Conservation (phyloP, 495 filamentous ascomycete species). For the Neurospora discreta region DNA sequence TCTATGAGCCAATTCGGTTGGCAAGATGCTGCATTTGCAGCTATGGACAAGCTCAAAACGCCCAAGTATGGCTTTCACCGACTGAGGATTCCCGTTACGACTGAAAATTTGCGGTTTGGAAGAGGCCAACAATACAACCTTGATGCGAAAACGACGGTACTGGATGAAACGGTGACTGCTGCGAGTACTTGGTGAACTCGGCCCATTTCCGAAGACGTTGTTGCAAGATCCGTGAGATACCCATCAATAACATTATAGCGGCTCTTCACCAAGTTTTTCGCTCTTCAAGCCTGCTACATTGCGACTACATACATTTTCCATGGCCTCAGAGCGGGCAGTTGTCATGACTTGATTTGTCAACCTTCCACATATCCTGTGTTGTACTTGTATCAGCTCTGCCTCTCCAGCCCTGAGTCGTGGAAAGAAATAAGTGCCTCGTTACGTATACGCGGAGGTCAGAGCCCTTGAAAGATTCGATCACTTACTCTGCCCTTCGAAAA, state of each 20-base stretch:
- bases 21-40: too few species aligned
- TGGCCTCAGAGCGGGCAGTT: background rate
- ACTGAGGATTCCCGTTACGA: too few species aligned
- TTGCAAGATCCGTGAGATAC: background rate
- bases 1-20: too few species aligned
- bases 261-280: background rate
- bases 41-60: too few species aligned
- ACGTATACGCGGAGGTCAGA: background rate
- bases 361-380: background rate
- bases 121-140: background rate
- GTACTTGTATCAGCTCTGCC: background rate
- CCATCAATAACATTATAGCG: background rate
- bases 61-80: too few species aligned
- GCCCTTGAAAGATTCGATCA: background rate
- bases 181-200: background rate
- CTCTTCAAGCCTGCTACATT: background rate
- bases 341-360: background rate
- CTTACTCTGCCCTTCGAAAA: background rate
- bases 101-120: background rate
- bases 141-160: background rate
- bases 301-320: background rate
- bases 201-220: background rate
- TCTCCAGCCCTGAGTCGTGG: background rate
- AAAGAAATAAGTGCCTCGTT: background rate
- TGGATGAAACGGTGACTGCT: background rate